Conservation (phyloP, 1,139 yeast genomes). For the Scheffersomyces segobiensis region DNA sequence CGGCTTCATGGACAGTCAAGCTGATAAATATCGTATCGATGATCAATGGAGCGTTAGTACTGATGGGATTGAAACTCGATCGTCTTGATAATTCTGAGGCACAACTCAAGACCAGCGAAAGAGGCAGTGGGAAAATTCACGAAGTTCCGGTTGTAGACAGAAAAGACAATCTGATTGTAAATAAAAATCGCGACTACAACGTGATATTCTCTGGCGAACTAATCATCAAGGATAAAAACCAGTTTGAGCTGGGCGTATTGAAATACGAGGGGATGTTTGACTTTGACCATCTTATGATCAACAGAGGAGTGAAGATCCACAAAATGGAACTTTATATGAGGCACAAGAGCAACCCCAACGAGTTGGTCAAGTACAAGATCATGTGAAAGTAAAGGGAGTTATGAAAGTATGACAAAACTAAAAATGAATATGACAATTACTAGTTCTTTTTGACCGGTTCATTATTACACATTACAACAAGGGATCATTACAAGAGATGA, state of each 20-base stretch:
- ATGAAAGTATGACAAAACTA: too few relatives aligned
- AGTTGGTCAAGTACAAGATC: conserved; percentile 4
- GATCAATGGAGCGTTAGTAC: conserved; percentile 21
- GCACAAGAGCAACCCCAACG: not conserved
- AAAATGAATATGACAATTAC: not conserved
- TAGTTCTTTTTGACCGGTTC: not conserved
- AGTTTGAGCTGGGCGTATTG: conserved; percentile 18
- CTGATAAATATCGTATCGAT: conserved; percentile 24
- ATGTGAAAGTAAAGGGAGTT: not conserved
- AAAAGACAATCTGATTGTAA: conserved; percentile 9
- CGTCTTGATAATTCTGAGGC: conserved; percentile 24
- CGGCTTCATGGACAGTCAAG: conserved; percentile 27
- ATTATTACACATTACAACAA: not conserved
- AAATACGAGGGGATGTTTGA: conserved; percentile 33
- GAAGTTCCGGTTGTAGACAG: conserved; percentile 17
- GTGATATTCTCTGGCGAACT: conserved; percentile 27
- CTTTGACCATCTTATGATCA: conserved; percentile 31
- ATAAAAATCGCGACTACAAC: conserved; percentile 21
- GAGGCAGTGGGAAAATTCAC: conserved; percentile 23
- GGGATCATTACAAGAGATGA: not conserved
- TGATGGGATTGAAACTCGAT: conserved; percentile 26
- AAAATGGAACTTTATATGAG: not conserved
- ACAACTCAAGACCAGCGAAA: conserved; percentile 18
- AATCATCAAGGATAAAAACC: conserved; percentile 18
- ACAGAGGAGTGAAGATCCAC: conserved; percentile 31